Conservation (phyloP, 331 rosid species). For the Erythrophleum ivorense region DNA sequence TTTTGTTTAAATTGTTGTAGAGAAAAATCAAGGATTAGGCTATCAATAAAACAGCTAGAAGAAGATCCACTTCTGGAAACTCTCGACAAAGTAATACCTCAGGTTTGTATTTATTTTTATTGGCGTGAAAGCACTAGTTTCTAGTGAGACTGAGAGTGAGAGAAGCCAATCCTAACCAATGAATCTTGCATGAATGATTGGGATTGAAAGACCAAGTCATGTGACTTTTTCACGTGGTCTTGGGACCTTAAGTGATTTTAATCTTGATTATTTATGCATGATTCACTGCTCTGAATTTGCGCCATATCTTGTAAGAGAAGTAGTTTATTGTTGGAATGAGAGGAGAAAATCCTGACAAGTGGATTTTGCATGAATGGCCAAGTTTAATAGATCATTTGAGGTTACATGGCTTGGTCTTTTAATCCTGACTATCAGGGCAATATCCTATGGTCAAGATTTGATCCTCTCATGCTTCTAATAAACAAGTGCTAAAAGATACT, state of each 20-base stretch:
- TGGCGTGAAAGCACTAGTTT: neutral
- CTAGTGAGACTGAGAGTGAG: neutral
- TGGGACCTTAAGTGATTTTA: neutral
- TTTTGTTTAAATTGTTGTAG: conserved; percentile 48
- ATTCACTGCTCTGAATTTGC: neutral
- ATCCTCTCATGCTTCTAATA: neutral
- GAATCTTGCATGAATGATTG: neutral
- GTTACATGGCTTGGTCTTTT: neutral
- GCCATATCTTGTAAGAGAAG: neutral
- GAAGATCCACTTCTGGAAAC: conserved; percentile 98
- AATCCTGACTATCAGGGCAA: neutral
- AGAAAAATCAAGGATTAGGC: conserved; percentile 66
- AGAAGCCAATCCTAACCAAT: neutral
- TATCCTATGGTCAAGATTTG: neutral
- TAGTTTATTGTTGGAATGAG: neutral
- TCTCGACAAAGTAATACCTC: conserved; percentile 92
- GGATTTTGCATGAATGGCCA: neutral
- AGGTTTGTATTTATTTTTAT: conserved; percentile 59
- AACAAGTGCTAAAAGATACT: neutral
- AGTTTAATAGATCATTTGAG: neutral
- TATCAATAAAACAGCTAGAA: conserved; percentile 89
- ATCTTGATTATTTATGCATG: neutral
- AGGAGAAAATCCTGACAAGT: neutral
- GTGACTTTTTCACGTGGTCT: neutral
- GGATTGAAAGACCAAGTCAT: neutral